Evolutionary conservation across 805 yeast genomes (phyloP), one percentile per base, ranked within the genome.

Genomic region (Wickerhamiella sorbophila): DNA sequence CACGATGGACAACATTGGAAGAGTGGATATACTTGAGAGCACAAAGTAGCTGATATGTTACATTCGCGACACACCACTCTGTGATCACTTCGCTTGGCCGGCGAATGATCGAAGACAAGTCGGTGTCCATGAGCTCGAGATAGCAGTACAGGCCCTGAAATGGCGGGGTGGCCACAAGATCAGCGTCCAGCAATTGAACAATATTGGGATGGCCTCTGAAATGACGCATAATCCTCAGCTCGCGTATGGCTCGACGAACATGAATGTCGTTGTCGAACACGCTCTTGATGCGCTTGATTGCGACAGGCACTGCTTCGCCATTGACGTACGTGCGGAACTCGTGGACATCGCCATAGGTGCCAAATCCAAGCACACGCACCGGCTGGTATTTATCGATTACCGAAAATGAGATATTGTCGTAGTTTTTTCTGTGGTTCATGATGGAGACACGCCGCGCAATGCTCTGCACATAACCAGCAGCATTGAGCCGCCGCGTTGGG

Each of bases 1-100:
- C 97, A 43, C 97, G 69, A 57, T 87, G 97, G 42, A 87, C 79
- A 8, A 87, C 94, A 50, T 83, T 86, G 1, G 95, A 95, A 4
- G 91, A 76, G 59, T 87, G 97, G 39, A 87, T 79, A 54, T 84
- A 87, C 55, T 83, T 81, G 36, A 87, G 62, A 0, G 94, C 97
- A 59, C 93, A 81, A 29, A 85, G 61, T 2, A 87, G 72, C 58
- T 87, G 96, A 55, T 85, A 86, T 32, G 75, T 57, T 50, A 84
- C 80, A 46, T 72, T 71, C 53, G 77, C 78, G 24, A 84, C 74
- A 54, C 86, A 95, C 57, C 77, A 79, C 47, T 83, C 91, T n/a
- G 88, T 75, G 51, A 87, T 74, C 48, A 79, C 84, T 15, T 77
- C 79, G 50, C 79, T 80, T 17, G 50, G 46, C 14, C 45, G 42